A percentile compares a stretch with the other conserved stretches of the same genome.
phyloP scores from a whole-genome alignment of 768 basidiomycete genomes.

The Leccinum arenicola region DNA sequence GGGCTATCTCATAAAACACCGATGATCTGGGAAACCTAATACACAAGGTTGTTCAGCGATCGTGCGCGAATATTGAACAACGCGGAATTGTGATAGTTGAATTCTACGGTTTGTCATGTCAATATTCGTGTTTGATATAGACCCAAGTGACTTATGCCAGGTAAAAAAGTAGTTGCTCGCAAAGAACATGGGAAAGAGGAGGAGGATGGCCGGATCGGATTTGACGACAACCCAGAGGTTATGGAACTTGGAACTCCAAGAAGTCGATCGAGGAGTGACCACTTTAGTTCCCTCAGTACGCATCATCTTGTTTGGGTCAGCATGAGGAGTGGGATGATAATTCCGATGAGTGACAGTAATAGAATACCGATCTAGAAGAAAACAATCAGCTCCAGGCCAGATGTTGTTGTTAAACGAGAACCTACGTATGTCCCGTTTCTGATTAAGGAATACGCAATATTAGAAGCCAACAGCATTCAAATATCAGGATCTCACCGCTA shows the following conservation, averaged over 20 bases:
- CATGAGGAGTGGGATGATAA: constrained; percentile 64
- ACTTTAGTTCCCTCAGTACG: constrained; percentile 72
- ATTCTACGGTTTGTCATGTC: constrained; percentile 43
- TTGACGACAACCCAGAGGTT: constrained; percentile 64
- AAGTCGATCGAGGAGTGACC: constrained; percentile 56
- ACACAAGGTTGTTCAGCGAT: constrained; percentile 73
- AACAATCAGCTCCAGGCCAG: neutral
- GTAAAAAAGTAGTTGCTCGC: constrained; percentile 82
- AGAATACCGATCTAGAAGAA: constrained; percentile 45
- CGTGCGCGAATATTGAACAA: constrained; percentile 76
- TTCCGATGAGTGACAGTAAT: constrained; percentile 63
- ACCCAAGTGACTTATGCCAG: constrained; percentile 51
- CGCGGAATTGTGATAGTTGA: constrained; percentile 73
- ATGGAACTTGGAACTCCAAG: constrained; percentile 70
- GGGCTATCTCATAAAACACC: constrained; percentile 62
- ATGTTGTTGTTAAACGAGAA: constrained; percentile 1
- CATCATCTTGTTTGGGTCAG: constrained; percentile 66
- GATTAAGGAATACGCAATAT: constrained; percentile 35
- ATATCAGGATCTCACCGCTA: constrained; percentile 21
- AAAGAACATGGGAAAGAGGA: constrained; percentile 82
- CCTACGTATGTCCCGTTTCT: constrained; percentile 71
- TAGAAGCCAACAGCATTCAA: neutral
- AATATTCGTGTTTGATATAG: neutral
- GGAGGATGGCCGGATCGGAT: constrained; percentile 66
- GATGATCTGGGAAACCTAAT: constrained; percentile 73